Percentiles rank a stretch among this genome's conserved stretches.
Conservation (phyloP, 2,329 filamentous ascomycete genomes). For the Alternaria conjuncta region DNA sequence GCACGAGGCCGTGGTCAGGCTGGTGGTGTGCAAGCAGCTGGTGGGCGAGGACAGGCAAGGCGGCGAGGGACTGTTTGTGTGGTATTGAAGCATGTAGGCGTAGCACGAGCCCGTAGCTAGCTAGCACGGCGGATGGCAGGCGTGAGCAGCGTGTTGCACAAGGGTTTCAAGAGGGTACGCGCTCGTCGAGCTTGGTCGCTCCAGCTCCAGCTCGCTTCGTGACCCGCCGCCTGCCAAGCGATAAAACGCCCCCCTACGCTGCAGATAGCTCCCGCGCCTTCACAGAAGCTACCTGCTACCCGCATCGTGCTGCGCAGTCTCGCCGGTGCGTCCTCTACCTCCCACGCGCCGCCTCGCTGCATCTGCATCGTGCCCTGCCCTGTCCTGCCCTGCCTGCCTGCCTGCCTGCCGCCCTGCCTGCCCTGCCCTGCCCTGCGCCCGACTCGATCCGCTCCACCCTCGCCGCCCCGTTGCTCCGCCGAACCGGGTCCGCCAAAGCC, state of each 20-base stretch:
- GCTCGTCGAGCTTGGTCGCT: constrained; percentile 23
- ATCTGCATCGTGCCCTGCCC: constrained; percentile 5
- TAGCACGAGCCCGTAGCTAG: constrained; percentile 6
- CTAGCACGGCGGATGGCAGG: constrained; percentile 25
- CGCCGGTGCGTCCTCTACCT: constrained; percentile 24
- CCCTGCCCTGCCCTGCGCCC: constrained; percentile 1
- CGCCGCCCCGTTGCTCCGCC: constrained; percentile 28
- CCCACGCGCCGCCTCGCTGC: constrained; percentile 7
- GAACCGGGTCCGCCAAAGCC: constrained; percentile 28
- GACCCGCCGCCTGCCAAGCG: constrained; percentile 43
- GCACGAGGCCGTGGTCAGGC: constrained; percentile 76
- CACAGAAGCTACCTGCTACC: constrained; percentile 30
- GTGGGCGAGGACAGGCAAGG: constrained; percentile 48
- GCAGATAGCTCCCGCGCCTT: constrained; percentile 37
- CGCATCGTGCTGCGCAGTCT: constrained; percentile 19
- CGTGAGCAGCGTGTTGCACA: constrained; percentile 31
- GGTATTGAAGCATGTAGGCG: constrained; percentile 32
- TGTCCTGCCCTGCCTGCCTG: neutral
- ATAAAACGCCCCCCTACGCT: constrained; percentile 44
- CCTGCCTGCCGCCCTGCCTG: neutral
- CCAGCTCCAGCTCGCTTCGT: constrained; percentile 38
- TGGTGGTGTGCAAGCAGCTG: constrained; percentile 74
- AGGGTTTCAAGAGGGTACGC: constrained; percentile 37
- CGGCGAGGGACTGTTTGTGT: constrained; percentile 39
- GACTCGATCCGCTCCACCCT: constrained; percentile 16